A percentile compares a stretch with the other conserved stretches of the same genome.
Conservation (phyloP, 768 basidiomycete species). For the Collybiopsis luxurians region DNA sequence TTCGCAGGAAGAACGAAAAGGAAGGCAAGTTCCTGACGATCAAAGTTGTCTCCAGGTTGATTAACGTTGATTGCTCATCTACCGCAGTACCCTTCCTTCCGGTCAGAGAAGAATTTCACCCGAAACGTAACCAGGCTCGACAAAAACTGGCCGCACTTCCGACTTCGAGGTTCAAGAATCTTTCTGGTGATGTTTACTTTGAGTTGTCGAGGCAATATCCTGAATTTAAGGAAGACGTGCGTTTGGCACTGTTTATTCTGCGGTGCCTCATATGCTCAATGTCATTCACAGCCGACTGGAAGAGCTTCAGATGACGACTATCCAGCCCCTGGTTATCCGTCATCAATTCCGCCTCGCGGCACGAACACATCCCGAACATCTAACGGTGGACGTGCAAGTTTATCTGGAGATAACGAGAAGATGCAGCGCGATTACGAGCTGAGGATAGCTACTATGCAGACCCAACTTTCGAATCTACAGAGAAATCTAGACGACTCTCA, state of each 20-base stretch:
- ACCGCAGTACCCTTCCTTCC: constrained; percentile 82
- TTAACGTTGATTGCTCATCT: constrained; percentile 13
- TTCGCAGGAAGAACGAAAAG: constrained; percentile 75
- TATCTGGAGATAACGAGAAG: constrained; percentile 68
- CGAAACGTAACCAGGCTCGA: constrained; percentile 96
- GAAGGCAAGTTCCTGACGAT: constrained; percentile 48
- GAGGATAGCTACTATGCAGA: constrained; percentile 92
- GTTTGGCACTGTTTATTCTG: constrained; percentile 24
- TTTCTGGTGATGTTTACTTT: constrained; percentile 94
- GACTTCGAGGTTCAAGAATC: constrained; percentile 84
- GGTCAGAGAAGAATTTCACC: constrained; percentile 91
- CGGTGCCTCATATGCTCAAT: constrained; percentile 9
- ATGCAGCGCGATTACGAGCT: constrained; percentile 86
- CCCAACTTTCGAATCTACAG: constrained; percentile 66
- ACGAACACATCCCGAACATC: constrained; percentile 37
- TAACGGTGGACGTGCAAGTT: constrained; percentile 40
- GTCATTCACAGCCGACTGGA: constrained; percentile 33
- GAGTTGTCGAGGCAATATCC: constrained; percentile 92
- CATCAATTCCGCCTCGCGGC: constrained; percentile 40
- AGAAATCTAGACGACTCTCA: constrained; percentile 62
- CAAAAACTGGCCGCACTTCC: constrained; percentile 96
- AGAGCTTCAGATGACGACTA: constrained; percentile 66
- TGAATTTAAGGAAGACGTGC: constrained; percentile 88
- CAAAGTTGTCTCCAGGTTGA: constrained; percentile 2
- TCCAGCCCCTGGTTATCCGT: constrained; percentile 65